phyloP scores from a whole-genome alignment of 176 grass and related monocot genomes.

The Avena insularis region DNA sequence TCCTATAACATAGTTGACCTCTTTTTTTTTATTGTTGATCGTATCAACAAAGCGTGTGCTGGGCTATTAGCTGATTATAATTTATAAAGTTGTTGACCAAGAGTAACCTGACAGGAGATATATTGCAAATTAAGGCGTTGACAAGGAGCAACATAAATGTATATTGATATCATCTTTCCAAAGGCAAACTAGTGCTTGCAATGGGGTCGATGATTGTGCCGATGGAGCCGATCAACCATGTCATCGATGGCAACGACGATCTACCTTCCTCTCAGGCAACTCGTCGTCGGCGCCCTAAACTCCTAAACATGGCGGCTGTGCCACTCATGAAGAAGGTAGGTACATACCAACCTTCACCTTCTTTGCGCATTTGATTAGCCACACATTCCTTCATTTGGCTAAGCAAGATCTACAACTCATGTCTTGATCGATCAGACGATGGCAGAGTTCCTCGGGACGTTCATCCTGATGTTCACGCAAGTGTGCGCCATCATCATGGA shows the following conservation, averaged over 20 bases:
- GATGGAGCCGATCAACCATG: background rate
- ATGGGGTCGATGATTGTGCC: slow-evolving; percentile 29
- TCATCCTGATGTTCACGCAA: slow-evolving; percentile 70
- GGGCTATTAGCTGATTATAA: background rate
- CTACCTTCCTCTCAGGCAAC: background rate
- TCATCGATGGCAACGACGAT: slow-evolving; percentile 6
- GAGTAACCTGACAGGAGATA: background rate
- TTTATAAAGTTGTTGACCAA: slow-evolving; percentile 1
- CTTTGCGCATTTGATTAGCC: background rate
- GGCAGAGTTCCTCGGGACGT: slow-evolving; percentile 61
- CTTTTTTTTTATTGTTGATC: slow-evolving; percentile 32
- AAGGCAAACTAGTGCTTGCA: background rate
- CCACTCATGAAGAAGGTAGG: slow-evolving; percentile 31
- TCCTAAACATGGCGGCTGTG: slow-evolving; percentile 1
- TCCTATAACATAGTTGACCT: background rate
- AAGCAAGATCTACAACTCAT: background rate
- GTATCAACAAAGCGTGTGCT: background rate
- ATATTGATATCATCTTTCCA: background rate
- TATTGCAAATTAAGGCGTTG: background rate
- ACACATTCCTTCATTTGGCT: background rate
- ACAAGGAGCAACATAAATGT: background rate
- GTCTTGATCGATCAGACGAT: background rate
- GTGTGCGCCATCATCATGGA: slow-evolving; percentile 64
- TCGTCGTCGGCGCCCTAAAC: background rate
- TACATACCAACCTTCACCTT: background rate